Base-by-base conservation (phyloP, 2,329 filamentous ascomycete species). In the Colletotrichum endophyticum region DNA sequence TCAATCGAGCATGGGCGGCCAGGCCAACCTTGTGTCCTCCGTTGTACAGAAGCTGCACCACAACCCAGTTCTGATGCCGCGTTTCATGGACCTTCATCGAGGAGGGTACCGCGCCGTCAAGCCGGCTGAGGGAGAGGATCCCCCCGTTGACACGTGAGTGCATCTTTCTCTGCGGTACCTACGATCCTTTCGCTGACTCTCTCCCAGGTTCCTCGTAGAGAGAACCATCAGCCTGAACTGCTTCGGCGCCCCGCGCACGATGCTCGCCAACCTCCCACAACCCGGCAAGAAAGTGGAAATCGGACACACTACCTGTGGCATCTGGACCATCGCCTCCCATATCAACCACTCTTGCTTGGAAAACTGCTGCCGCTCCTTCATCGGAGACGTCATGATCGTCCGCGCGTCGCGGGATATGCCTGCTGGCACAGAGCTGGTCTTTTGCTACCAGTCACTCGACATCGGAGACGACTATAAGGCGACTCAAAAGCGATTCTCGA, bases 331-430 rank as follows among this genome's bases (percentile, higher is more conserved):
- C 2, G 87, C 88, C 5, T 89, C 90, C 0, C 83, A 84, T 71
- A 86, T 91, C 77, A 92, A 92, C 73, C 90, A 92, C 77, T 85
- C 84, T 13, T 92, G 91, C 79, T 22, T 85, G 6, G 80, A 80
- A 12, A 92, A 91, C 78, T 86, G 85, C 22, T 76, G 73, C 0
- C 87, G 87, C 19, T 81, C 85, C 1, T 91, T 91, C 79, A 89
- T 92, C 49, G 89, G 90, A 4, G 89, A 92, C 78, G 85, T 92
- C 83, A 84, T 86, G 77, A 84, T 91, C 9, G 67, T 91, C 27
- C 87, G 88, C 9, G 90, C 90, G 0, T 81, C 85, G 0, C 78
- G 78, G 12, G 85, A 89, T 59, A 80, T 92, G 1, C 77, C 83
- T 0, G 77, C 86, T 0, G 83, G 83, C 32, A 86, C 88, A 0